Percentiles rank a stretch among this genome's conserved stretches.
phyloP scores from a whole-genome alignment of 2,329 filamentous ascomycete genomes.

The Fusarium mundagurra region DNA sequence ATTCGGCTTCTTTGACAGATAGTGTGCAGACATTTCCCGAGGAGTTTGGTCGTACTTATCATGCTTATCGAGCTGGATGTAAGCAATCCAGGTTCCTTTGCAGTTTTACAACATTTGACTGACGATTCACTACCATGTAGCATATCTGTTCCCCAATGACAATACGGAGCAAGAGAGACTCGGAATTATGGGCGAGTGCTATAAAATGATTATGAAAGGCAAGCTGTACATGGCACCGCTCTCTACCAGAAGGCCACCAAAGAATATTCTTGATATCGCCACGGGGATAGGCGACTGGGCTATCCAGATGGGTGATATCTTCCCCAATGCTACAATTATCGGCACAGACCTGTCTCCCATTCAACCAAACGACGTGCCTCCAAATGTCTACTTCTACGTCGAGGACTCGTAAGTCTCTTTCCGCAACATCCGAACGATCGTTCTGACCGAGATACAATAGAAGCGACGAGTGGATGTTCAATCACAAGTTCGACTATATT shows the following conservation, averaged over 20 bases:
- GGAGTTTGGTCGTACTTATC: constrained; percentile 56
- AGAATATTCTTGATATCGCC: constrained; percentile 52
- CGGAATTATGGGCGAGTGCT: constrained; percentile 48
- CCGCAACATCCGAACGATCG: too few species aligned
- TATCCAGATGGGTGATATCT: constrained; percentile 71
- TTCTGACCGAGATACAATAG: constrained; percentile 43
- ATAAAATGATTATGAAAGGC: constrained; percentile 49
- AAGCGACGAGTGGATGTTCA: constrained; percentile 56
- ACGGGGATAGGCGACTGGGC: constrained; percentile 66
- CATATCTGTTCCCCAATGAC: constrained; percentile 58
- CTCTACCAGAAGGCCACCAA: constrained; percentile 45
- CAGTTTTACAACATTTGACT: background rate
- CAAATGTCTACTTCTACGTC: constrained; percentile 77
- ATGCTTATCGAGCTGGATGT: constrained; percentile 58
- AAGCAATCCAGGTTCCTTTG: constrained; percentile 30
- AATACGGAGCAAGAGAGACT: constrained; percentile 51
- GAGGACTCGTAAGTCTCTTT: constrained; percentile 63
- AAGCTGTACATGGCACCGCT: constrained; percentile 54
- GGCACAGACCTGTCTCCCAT: constrained; percentile 74
- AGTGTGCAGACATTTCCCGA: constrained; percentile 51
- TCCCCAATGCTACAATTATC: constrained; percentile 65
- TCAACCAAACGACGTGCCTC: constrained; percentile 70
- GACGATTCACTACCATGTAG: constrained; percentile 37
- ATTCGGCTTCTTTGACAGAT: constrained; percentile 36
- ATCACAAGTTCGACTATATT: constrained; percentile 64